Conservation (phyloP, 305 asterid genomes). For the Plantago lanceolata region DNA sequence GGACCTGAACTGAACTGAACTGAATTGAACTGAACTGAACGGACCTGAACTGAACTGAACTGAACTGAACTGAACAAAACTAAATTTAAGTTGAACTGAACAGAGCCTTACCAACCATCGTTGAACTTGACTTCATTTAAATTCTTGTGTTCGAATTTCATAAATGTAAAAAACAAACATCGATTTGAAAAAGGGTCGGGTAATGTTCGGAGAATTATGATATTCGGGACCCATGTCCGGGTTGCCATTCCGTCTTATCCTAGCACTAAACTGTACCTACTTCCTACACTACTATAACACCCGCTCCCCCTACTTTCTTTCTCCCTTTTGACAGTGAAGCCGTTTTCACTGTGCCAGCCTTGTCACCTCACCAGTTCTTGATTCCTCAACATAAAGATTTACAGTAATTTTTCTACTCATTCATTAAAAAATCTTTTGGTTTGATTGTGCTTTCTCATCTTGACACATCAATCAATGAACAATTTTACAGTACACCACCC, state of each 20-base stretch:
- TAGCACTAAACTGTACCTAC: slow-evolving; percentile 9
- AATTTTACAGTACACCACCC: background rate
- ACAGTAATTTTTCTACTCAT: slow-evolving; percentile 21
- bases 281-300: background rate
- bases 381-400: slow-evolving; percentile 16
- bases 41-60: no score
- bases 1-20: no score
- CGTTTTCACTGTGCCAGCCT: slow-evolving; percentile 57
- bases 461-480: slow-evolving; percentile 2
- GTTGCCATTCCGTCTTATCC: slow-evolving; percentile 29
- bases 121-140: no score
- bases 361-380: slow-evolving; percentile 34
- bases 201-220: no score
- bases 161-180: no score
- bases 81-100: no score
- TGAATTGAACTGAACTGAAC: no score
- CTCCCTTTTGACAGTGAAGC: slow-evolving; percentile 42
- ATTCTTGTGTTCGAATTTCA: no score
- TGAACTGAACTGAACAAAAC: no score
- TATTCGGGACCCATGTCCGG: slow-evolving; percentile 5
- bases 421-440: slow-evolving; percentile 10
- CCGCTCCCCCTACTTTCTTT: slow-evolving; percentile 23
- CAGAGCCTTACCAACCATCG: no score
- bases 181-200: no score
- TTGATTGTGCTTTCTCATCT: slow-evolving; percentile 25